Conservation (phyloP, 176 grass and related monocot genomes). For the Pharus latifolius region DNA sequence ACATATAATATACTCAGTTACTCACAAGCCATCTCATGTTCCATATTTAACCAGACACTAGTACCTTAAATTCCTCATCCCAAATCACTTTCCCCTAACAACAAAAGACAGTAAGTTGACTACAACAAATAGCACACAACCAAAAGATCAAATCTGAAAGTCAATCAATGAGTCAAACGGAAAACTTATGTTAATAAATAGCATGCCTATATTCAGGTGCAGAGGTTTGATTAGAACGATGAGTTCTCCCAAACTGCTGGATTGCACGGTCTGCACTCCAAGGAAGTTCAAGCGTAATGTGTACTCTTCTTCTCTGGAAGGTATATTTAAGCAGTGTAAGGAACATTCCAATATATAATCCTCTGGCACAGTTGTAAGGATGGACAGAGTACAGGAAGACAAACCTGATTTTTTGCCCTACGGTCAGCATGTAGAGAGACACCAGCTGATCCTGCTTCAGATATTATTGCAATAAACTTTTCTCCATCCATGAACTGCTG, state of each 20-base stretch:
- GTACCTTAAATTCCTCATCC: neutral
- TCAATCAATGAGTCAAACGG: no score
- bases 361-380: neutral
- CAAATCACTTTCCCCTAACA: neutral
- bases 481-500: slow-evolving; percentile 83
- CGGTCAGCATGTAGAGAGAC: slow-evolving; percentile 90
- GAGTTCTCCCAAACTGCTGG: slow-evolving; percentile 94
- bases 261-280: slow-evolving; percentile 99
- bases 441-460: slow-evolving; percentile 89
- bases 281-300: slow-evolving; percentile 97
- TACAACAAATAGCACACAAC: neutral
- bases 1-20: no score
- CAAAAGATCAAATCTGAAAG: slow-evolving; percentile 6
- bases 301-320: slow-evolving; percentile 84
- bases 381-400: neutral
- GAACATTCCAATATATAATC: neutral
- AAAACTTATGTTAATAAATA: neutral
- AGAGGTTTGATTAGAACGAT: slow-evolving; percentile 99
- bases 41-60: neutral
- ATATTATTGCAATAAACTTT: slow-evolving; percentile 86
- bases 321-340: neutral
- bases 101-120: neutral
- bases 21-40: slow-evolving; percentile 4
- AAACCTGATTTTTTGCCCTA: slow-evolving; percentile 73
- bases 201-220: slow-evolving; percentile 88